phyloP scores from a whole-genome alignment of 306 rosid genomes.

The Spatholobus suberectus region DNA sequence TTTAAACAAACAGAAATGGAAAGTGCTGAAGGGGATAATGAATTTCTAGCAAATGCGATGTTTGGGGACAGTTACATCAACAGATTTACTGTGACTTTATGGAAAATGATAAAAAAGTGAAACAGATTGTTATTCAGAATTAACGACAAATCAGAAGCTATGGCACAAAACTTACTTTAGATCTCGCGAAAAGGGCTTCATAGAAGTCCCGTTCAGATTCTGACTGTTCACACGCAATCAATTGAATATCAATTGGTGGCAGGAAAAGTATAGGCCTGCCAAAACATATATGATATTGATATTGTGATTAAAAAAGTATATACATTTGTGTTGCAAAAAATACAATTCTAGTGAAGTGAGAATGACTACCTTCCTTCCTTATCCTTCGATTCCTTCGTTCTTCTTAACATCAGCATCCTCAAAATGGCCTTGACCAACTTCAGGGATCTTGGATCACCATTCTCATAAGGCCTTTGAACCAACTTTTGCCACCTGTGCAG shows the following conservation, averaged over 20 bases:
- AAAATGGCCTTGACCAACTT: slow-evolving; percentile 78
- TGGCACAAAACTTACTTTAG: slow-evolving; percentile 62
- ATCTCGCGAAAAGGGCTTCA: slow-evolving; percentile 73
- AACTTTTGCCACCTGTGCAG: slow-evolving; percentile 79
- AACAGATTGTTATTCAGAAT: background rate
- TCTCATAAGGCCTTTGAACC: slow-evolving; percentile 82
- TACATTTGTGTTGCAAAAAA: background rate
- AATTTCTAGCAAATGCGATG: slow-evolving; percentile 1
- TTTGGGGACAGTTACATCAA: background rate
- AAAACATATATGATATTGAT: slow-evolving; percentile 31
- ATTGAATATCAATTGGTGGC: slow-evolving; percentile 75
- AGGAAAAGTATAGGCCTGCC: slow-evolving; percentile 82
- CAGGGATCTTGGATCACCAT: slow-evolving; percentile 71
- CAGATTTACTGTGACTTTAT: background rate
- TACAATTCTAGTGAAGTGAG: slow-evolving; percentile 5
- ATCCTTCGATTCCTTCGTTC: slow-evolving; percentile 84
- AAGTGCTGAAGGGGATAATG: background rate
- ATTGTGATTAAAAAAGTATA: background rate
- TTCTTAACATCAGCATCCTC: slow-evolving; percentile 81
- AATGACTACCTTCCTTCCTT: slow-evolving; percentile 69
- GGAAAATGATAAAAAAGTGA: background rate
- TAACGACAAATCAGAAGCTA: background rate
- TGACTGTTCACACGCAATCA: slow-evolving; percentile 76
- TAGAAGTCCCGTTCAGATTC: slow-evolving; percentile 83
- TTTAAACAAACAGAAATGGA: background rate